Percentiles rank a stretch among this genome's conserved stretches.
Conservation (phyloP, 805 yeast species). For the Allodekkera sacchari region DNA sequence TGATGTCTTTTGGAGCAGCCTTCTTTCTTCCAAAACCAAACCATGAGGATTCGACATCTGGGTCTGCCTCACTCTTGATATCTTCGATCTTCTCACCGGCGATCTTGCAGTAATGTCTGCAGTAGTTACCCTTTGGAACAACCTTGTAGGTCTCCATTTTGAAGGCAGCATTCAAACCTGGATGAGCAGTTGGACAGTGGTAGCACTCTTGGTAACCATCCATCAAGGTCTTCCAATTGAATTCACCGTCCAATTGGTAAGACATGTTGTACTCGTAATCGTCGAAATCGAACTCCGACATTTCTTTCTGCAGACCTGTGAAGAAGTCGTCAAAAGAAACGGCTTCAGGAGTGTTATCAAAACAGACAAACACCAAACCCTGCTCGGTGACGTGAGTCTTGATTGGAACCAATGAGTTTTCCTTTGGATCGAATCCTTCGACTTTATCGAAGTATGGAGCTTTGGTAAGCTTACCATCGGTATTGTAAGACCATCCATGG, state of each 20-base stretch:
- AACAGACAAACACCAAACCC: constrained; percentile 50
- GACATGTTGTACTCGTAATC: constrained; percentile 61
- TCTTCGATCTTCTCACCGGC: constrained; percentile 27
- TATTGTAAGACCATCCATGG: constrained; percentile 59
- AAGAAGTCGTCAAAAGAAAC: constrained; percentile 45
- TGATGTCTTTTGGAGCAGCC: constrained; percentile 12
- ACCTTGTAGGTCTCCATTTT: constrained; percentile 59
- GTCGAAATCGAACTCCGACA: constrained; percentile 49
- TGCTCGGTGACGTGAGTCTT: constrained; percentile 46
- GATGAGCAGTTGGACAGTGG: constrained; percentile 63
- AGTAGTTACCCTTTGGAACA: constrained; percentile 48
- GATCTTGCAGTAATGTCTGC: constrained; percentile 54
- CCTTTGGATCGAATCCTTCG: constrained; percentile 48
- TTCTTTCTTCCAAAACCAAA: constrained; percentile 40
- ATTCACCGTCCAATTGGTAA: constrained; percentile 53
- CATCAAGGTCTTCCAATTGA: constrained; percentile 62
- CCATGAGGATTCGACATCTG: constrained; percentile 37
- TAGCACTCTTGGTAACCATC: constrained; percentile 64
- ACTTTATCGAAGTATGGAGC: constrained; percentile 57
- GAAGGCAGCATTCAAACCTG: constrained; percentile 49
- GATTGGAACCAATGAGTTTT: constrained; percentile 47
- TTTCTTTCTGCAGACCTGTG: constrained; percentile 40
- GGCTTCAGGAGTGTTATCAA: constrained; percentile 35
- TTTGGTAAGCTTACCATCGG: constrained; percentile 50
- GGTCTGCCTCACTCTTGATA: constrained; percentile 18